Base-by-base conservation (phyloP, 139 green algal species). In the Nannochloris sp. region DNA sequence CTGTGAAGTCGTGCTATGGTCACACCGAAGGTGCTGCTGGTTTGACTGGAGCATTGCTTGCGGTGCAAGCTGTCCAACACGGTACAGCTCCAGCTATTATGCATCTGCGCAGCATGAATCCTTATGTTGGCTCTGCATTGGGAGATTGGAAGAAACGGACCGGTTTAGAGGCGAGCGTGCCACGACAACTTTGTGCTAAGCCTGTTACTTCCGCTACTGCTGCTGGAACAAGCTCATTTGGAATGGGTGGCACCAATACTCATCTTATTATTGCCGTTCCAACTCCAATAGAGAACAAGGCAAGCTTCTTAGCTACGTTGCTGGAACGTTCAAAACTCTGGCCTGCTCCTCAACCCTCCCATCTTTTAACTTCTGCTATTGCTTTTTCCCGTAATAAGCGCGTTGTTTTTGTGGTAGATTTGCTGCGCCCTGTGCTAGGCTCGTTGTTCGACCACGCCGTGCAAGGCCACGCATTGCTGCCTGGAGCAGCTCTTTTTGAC, bases 31-130 rank as follows among this genome's bases (percentile, higher is more conserved):
- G 79, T 10, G 57, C 61, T n/a, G 76, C 76, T 33, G 76, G 76
- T 10, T 47, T 90, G 4, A 75, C 80, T 27, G 86, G 86, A 0
- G 30, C 88, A 57, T 71, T 87, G 31, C 64, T 87, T 27, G 78
- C 70, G 0, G 9, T 65, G 3, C 30, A 60, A 30, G 61, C 31
- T 13, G 53, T 83, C 29, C 13, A 42, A 30, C 25, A 31, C 10
- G 51, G 31, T 4, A 23, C 46, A 4, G 38, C 38, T 4, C 27
- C 70, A n/a, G 71, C 74, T 4, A 38, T 78, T 12, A 55, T 82
- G 34, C 80, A 92, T 76, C 74, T 92, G 51, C 53, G 73, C 27
- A 56, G 36, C 0, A 44, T 84, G 30, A 92, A 90, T 75, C 61
- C 77, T 4, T 68, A 89, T 39, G 70, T 87, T 3, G 63, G 39